Evolutionary conservation across 2,329 filamentous ascomycete genomes (phyloP).

Genomic region (Talaromyces rugulosus): DNA sequence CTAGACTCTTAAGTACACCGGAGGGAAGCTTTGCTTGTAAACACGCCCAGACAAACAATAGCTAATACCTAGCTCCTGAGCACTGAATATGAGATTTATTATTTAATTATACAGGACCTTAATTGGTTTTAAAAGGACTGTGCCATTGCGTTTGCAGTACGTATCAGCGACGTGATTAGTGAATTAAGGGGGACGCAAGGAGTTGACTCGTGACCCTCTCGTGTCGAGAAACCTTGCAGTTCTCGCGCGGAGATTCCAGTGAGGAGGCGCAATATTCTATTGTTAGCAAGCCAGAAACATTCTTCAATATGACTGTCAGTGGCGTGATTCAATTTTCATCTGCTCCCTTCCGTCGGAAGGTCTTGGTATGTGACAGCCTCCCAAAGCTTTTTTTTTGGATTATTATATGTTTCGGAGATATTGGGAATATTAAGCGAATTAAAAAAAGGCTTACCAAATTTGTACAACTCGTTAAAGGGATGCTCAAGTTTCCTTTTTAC

Average conservation of each 20-base stretch:
- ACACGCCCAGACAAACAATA: neutral
- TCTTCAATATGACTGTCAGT: neutral
- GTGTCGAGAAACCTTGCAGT: neutral
- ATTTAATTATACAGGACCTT: neutral
- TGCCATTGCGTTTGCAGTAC: too few relatives aligned
- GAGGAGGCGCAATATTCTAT: constrained; percentile 3
- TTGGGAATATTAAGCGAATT: neutral
- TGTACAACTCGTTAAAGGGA: neutral
- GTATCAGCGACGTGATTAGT: neutral
- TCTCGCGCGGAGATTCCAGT: neutral
- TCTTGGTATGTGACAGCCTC: neutral
- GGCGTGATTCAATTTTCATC: neutral
- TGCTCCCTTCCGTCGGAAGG: neutral
- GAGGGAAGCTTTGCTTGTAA: neutral
- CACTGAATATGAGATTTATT: neutral
- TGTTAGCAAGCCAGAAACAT: constrained; percentile 14
- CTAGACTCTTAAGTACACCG: neutral
- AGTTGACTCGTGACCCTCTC: neutral
- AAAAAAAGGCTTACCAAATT: neutral
- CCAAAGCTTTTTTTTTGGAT: neutral
- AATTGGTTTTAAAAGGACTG: neutral
- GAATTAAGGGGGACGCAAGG: neutral
- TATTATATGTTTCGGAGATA: neutral
- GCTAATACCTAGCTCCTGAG: neutral
- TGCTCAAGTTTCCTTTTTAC: neutral